Evolutionary conservation across 139 green algal species (phyloP), one percentile per base, ranked within the genome.

Genomic region (Gonium pectorale): DNA sequence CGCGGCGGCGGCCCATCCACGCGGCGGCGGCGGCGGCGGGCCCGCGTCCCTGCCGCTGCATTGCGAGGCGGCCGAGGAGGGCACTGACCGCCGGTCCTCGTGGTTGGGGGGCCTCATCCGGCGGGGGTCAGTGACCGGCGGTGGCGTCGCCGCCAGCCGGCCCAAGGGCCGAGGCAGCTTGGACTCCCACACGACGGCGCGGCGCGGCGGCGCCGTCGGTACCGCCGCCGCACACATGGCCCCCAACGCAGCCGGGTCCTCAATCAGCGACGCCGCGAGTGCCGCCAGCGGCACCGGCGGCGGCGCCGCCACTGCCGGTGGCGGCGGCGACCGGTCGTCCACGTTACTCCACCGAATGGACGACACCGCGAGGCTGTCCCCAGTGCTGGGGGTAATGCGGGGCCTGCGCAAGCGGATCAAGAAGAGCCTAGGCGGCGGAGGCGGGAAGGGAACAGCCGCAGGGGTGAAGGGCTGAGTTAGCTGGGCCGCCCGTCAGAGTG

Each of bases 311-410:
- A 64, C 17, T n/a, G 56, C 19, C 15, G 22, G 56, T n/a, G 56
- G 56, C 22, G 19, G 19, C 56, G 22, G 19, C 19, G 67, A 40
- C 24, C 38, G 67, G 38, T 74, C 67, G 9, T 74, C 67, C 15
- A 38, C 52, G 67, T 40, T 74, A 17, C 21, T 40, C 40, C 40
- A 26, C 21, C 17, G 60, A 11, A 41, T 77, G 68, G 68, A 77
- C 31, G 68, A 77, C 44, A 77, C 68, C 13, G 68, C 68, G 43
- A 19, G 68, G 43, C 43, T 77, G 43, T 77, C 68, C 11, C 68
- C 68, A 5, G 43, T 62, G 26, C 68, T 27, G 22, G 68, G 68
- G 17, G 43, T 77, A 43, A 9, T 77, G 43, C 68, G 26, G 2
- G 68, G 68, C 0, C 43, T 77, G 26, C 68, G 68, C 6, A 60